Conservation (phyloP, 257 asterid genomes). For the Linaria vulgaris region DNA sequence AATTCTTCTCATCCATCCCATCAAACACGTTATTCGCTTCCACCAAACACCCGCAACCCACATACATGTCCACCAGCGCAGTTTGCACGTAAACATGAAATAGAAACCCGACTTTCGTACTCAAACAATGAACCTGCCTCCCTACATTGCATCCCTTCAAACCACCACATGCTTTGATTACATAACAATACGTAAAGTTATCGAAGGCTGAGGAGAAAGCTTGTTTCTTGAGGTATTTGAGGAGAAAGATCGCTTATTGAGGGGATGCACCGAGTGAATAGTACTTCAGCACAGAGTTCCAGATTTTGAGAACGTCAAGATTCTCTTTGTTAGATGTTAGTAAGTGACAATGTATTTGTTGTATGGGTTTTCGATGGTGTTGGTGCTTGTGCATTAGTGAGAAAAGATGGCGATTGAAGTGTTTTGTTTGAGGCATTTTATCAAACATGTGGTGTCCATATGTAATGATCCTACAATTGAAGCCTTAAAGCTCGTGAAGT, state of each 20-base stretch:
- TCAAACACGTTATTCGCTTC: slow-evolving; percentile 59
- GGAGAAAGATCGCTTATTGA: slow-evolving; percentile 47
- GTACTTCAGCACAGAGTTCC: slow-evolving; percentile 64
- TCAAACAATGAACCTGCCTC: slow-evolving; percentile 46
- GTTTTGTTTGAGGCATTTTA: slow-evolving; percentile 19
- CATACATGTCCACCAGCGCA: slow-evolving; percentile 66
- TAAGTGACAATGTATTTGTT: slow-evolving; percentile 44
- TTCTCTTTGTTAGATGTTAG: slow-evolving; percentile 13
- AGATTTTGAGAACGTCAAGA: slow-evolving; percentile 31
- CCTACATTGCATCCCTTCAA: slow-evolving; percentile 33
- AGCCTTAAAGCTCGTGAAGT: no score
- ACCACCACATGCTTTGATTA: slow-evolving; percentile 57
- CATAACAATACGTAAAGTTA: slow-evolving; percentile 65
- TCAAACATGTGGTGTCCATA: no score
- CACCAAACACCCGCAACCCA: slow-evolving; percentile 39
- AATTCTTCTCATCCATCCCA: slow-evolving; percentile 57
- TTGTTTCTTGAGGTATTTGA: slow-evolving; percentile 40
- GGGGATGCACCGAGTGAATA: slow-evolving; percentile 56
- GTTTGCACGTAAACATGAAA: slow-evolving; percentile 60
- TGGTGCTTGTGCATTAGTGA: slow-evolving; percentile 34
- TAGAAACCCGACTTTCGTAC: slow-evolving; percentile 44
- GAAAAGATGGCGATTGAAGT: slow-evolving; percentile 28
- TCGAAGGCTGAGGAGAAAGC: slow-evolving; percentile 30
- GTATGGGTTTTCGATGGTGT: slow-evolving; percentile 33
- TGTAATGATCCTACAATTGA: no score